Evolutionary conservation across 108 stramenopile species (phyloP).

Genomic region (Thalassiosira profunda): DNA sequence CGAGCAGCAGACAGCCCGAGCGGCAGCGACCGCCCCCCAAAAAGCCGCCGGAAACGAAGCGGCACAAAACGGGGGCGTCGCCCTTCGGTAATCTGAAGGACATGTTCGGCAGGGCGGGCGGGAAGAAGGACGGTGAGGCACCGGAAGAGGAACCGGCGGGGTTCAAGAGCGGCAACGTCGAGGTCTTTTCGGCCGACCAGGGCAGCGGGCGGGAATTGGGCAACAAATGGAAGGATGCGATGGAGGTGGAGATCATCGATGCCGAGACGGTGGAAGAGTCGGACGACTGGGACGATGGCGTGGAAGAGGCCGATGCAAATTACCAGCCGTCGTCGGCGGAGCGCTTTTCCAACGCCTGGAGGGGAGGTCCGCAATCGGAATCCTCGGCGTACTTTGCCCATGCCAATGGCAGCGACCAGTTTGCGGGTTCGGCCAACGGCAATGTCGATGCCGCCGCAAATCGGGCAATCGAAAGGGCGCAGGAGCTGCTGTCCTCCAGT

Average conservation of each 20-base stretch:
- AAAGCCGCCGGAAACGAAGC: not conserved
- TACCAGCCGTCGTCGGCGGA: not conserved
- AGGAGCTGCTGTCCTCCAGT: slow-evolving; percentile 37
- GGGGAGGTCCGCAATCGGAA: slow-evolving; percentile 33
- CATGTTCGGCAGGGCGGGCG: slow-evolving; percentile 17
- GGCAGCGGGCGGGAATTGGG: slow-evolving; percentile 7
- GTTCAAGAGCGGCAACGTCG: slow-evolving; percentile 39
- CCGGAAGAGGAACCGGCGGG: slow-evolving; percentile 2
- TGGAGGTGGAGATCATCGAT: slow-evolving; percentile 14
- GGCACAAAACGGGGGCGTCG: not conserved
- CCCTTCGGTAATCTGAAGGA: slow-evolving; percentile 40
- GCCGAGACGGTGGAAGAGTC: not conserved
- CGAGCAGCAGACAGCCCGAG: slow-evolving; percentile 34
- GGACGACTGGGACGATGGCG: not conserved
- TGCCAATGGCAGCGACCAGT: not conserved
- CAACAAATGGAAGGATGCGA: not conserved
- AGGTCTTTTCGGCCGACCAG: slow-evolving; percentile 26
- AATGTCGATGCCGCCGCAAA: not conserved
- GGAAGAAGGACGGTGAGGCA: not conserved
- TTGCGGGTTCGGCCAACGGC: not conserved
- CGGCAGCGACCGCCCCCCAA: not conserved
- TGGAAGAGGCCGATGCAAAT: not conserved
- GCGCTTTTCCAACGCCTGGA: slow-evolving; percentile 14
- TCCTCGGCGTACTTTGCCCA: not conserved
- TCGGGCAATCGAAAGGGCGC: slow-evolving; percentile 26